A percentile compares a stretch with the other conserved stretches of the same genome.
phyloP scores from a whole-genome alignment of 306 rosid genomes.

The Rubus parviflorus region DNA sequence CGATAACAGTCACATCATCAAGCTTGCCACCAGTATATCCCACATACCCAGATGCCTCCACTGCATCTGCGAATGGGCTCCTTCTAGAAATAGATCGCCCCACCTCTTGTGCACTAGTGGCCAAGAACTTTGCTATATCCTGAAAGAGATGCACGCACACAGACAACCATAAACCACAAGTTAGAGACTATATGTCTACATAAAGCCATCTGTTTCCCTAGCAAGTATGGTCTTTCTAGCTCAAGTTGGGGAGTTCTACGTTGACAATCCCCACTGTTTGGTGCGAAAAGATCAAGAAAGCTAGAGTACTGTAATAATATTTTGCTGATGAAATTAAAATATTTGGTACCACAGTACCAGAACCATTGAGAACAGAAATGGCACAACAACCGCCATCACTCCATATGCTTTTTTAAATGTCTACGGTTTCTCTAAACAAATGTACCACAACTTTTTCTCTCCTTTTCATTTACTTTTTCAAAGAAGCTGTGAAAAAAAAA shows the following conservation, averaged over 20 bases:
- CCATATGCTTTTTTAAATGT: neutral
- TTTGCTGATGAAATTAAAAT: neutral
- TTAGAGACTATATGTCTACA: neutral
- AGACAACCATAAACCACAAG: slow-evolving; percentile 11
- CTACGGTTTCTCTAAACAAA: neutral
- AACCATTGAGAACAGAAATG: neutral
- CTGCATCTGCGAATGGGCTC: slow-evolving; percentile 79
- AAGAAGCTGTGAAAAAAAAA: slow-evolving; percentile 7
- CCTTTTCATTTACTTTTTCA: neutral
- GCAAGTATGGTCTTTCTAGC: neutral
- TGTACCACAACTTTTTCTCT: neutral
- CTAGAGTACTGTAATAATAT: too few relatives aligned
- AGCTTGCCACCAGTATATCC: slow-evolving; percentile 70
- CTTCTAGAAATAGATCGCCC: slow-evolving; percentile 51
- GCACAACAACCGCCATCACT: neutral
- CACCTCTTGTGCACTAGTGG: slow-evolving; percentile 62
- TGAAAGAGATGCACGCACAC: slow-evolving; percentile 12
- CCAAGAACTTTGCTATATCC: slow-evolving; percentile 68
- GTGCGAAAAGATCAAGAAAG: neutral
- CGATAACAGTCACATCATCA: slow-evolving; percentile 68
- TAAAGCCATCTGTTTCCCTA: neutral
- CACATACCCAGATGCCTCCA: slow-evolving; percentile 61
- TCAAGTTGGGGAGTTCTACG: neutral
- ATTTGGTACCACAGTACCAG: neutral
- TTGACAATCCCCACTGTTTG: neutral